Percentiles rank a stretch among this genome's conserved stretches.
Conservation (phyloP, 2,329 filamentous ascomycete genomes). For the Neonectria ditissima region DNA sequence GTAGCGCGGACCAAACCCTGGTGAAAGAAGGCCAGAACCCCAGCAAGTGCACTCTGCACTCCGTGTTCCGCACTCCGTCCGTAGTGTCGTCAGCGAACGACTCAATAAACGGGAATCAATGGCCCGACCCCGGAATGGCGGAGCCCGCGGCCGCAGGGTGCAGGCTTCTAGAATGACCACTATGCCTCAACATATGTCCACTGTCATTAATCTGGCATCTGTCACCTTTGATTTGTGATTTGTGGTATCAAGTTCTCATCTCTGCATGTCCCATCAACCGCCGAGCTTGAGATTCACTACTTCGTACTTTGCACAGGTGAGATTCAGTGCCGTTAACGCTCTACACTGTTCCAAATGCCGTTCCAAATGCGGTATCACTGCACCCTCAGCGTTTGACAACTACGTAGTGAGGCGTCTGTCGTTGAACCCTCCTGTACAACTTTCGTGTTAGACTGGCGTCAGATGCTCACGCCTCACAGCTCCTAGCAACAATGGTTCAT, state of each 20-base stretch:
- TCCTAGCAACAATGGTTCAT: neutral
- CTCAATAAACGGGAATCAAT: neutral
- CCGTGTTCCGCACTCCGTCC: too few species aligned
- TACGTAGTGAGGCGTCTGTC: neutral
- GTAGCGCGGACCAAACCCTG: neutral
- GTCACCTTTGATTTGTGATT: too few species aligned
- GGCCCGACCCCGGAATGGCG: conserved; percentile 5
- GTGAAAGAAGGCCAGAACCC: too few species aligned
- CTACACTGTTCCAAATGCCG: neutral
- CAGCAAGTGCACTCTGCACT: too few species aligned
- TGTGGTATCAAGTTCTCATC: too few species aligned
- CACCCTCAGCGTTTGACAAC: neutral
- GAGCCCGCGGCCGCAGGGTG: neutral
- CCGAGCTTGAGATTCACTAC: too few species aligned
- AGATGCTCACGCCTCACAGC: neutral
- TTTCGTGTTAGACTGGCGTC: neutral
- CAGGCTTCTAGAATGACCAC: conserved; percentile 18
- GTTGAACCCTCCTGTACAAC: neutral
- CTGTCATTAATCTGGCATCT: neutral
- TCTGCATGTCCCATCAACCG: too few species aligned
- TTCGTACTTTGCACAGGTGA: too few species aligned
- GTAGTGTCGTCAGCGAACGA: conserved; percentile 7
- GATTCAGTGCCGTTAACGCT: neutral
- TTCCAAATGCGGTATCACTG: neutral
- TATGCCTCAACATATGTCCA: neutral